Base-by-base conservation (phyloP, 1,284 basidiomycete species). In the Sporisorium sorghi region DNA sequence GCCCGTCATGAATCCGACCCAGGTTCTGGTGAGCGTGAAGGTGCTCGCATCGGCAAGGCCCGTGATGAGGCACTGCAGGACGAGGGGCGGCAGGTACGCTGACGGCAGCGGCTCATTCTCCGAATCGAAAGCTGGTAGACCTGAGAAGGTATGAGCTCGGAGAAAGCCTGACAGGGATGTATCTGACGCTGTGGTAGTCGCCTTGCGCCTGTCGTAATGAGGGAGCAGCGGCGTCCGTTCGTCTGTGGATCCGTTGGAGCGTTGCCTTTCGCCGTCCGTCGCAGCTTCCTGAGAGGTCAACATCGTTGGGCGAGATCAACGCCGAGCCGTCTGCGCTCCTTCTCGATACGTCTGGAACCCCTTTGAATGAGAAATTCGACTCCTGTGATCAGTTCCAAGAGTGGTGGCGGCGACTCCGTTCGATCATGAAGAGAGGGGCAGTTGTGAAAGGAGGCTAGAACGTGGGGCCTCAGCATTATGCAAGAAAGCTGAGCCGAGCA, bases 1-100 rank as follows among this genome's bases (percentile, higher is more conserved):
- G 24, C 73, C 73, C 2, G 73, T 73, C 73, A 73, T 73, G 33
- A 76, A 76, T 30, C 73, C 73, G 2, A 76, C 54, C 73, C 73
- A 76, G 0, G 60, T 69, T 21, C 58, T 35, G 2, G 70, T 73
- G 12, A 66, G 54, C 5, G 56, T 50, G 54, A 59, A 76, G 6
- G 61, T 59, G 28, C 56, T 55, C 2, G 70, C 59, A 57, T 76
- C 73, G 0, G 70, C 64, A 5, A 76, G 52, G 3, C 73, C 73
- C 1, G 70, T 61, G 35, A 73, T 73, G 42, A 73, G 8, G 50
- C 73, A 76, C 35, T 76, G 73, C 1, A 76, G 59, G 5, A 66
- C 30, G 24, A 76, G 50, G 0, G 73, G 70, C 5, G 53, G 56
- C 4, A 73, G 14, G 40, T 68, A 73, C 0, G 70, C 59, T 3